Base-by-base conservation (phyloP, 2,329 filamentous ascomycete species). In the Ceratocystis destructans region DNA sequence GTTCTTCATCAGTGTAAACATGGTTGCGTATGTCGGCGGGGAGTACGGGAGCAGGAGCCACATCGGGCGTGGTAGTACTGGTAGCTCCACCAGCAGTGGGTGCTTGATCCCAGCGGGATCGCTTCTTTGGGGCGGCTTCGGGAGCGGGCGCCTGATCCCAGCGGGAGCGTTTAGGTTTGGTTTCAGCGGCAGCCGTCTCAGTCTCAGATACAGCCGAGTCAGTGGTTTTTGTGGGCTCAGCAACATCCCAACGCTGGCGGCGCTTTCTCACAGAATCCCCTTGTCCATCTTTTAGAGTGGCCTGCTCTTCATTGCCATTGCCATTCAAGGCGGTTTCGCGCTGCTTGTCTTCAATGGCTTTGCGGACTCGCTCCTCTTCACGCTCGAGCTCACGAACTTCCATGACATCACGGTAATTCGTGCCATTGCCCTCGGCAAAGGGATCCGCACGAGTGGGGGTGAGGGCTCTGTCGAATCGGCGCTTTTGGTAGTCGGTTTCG, bases 401-500 rank as follows among this genome's bases (percentile, higher is more conserved):
- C 93, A 99, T 97, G 64, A 95, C 82, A 70, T 96, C 90, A 71
- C 89, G 85, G 74, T 97, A 99, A 68, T 85, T 93, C 69, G 88
- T 81, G 20, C 89, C 90, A 70, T 91, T 87, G 66, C 84, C 83
- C 33, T 82, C 79, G 31, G 89, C 88, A 73, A 96, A 96, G 0
- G 90, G 87, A 74, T 96, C 91, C 69, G 87, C 89, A 72, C 90
- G 86, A 7, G 89, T 91, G 3, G 92, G 91, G 25, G 90, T 94
- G 69, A 97, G 80, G 64, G 84, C 86, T 69, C 94, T 90, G 74
- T 96, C 87, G 75, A 96, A 95, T 68, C 92, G 86, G 70, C 92
- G 89, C 78, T 96, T 96, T 77, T 99, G 95, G 75, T 99, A 99
- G 73, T 97, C 93, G 69, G 91, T 95, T 79, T 97, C 93, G 72